A percentile compares a stretch with the other conserved stretches of the same genome.
Conservation (phyloP, 75 land plant genomes). For the Pinus tabuliformis region DNA sequence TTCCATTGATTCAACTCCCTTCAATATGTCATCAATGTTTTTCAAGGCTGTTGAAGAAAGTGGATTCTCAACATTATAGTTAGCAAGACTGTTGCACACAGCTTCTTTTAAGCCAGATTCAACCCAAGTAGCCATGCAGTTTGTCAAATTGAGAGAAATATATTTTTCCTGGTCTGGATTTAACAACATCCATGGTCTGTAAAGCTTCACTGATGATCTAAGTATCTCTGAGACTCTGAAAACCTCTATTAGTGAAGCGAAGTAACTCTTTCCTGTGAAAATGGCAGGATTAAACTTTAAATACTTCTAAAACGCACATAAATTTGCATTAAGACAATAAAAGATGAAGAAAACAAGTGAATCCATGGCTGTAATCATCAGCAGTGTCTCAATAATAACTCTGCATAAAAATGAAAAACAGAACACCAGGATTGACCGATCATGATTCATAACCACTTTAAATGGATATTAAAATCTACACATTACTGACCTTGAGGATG, state of each 20-base stretch:
- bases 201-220: conserved; percentile 1
- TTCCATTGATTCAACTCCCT: neutral
- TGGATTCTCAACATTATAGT: neutral
- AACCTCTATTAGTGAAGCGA: conserved; percentile 8
- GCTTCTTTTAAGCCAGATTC: conserved; percentile 5
- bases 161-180: conserved; percentile 8
- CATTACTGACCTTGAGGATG: conserved; percentile 11
- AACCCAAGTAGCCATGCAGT: conserved; percentile 3
- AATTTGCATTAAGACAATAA: neutral
- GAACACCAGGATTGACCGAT: neutral
- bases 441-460: neutral
- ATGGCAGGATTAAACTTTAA: neutral
- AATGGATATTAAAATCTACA: neutral
- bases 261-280: conserved; percentile 8
- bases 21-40: conserved; percentile 1
- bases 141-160: conserved; percentile 3
- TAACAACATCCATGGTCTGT: conserved; percentile 10
- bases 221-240: conserved; percentile 9
- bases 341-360: neutral
- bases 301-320: neutral
- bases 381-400: neutral
- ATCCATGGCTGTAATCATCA: neutral
- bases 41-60: conserved; percentile 3
- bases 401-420: neutral
- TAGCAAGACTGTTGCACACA: neutral